Percentiles rank a stretch among this genome's conserved stretches.
Evolutionary conservation across 805 yeast species (phyloP).

Genomic region (Starmerella stellata): DNA sequence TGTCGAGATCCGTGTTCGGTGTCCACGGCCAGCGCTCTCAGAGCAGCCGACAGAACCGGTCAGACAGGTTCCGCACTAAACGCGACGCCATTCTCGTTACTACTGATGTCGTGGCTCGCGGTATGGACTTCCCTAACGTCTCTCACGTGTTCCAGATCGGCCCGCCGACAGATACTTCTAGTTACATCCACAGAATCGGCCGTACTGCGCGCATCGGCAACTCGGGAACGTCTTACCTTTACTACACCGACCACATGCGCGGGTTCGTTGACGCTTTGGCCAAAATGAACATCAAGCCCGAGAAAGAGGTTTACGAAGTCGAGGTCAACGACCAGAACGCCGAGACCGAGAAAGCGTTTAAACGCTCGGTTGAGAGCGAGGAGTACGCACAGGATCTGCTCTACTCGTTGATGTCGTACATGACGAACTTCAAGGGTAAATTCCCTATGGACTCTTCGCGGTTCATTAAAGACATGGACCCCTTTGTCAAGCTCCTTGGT

Average conservation of each 20-base stretch:
- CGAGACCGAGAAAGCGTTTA: conserved; percentile 8
- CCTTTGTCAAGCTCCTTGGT: conserved; percentile 18
- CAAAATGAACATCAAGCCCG: conserved; percentile 37
- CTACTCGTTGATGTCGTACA: conserved; percentile 17
- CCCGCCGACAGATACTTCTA: conserved; percentile 53
- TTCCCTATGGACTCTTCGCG: conserved; percentile 11
- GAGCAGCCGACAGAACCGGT: conserved; percentile 42
- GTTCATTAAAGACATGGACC: conserved; percentile 17
- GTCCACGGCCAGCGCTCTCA: conserved; percentile 66
- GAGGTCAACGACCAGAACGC: conserved; percentile 14
- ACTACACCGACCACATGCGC: conserved; percentile 38
- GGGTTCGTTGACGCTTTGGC: conserved; percentile 30
- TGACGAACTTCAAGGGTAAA: conserved; percentile 15
- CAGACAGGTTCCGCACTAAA: conserved; percentile 34
- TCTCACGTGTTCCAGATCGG: conserved; percentile 72
- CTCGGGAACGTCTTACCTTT: conserved; percentile 51
- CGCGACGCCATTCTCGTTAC: conserved; percentile 47
- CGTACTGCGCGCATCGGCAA: conserved; percentile 90
- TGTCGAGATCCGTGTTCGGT: conserved; percentile 10
- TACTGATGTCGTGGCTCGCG: conserved; percentile 91
- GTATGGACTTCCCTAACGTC: conserved; percentile 85
- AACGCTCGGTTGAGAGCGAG: conserved; percentile 9
- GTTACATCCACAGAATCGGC: conserved; percentile 83
- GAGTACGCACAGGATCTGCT: conserved; percentile 16
- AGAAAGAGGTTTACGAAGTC: conserved; percentile 5